Percentiles rank a stretch among this genome's conserved stretches.
phyloP scores from a whole-genome alignment of 176 grass and related monocot genomes.

The Dactylis glomerata region DNA sequence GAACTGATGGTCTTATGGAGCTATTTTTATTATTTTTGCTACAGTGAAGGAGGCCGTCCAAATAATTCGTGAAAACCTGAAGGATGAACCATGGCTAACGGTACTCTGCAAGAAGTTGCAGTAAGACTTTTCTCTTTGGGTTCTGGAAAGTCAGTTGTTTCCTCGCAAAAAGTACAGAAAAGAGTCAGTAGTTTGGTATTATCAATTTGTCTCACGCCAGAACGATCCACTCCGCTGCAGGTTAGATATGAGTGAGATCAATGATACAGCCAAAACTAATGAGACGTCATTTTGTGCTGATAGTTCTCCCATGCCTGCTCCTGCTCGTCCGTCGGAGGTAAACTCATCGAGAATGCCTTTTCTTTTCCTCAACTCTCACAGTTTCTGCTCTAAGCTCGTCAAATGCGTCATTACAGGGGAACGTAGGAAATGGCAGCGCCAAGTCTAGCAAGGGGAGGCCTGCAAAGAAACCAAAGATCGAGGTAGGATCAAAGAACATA shows the following conservation, averaged over 20 bases:
- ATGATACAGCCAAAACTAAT: constrained; percentile 26
- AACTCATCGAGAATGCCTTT: background rate
- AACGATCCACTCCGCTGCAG: constrained; percentile 39
- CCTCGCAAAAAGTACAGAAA: background rate
- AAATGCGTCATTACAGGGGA: constrained; percentile 30
- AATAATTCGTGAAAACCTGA: constrained; percentile 84
- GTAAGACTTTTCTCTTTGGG: constrained; percentile 44
- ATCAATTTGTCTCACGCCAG: background rate
- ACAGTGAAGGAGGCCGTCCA: constrained; percentile 77
- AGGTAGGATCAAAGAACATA: constrained; percentile 80
- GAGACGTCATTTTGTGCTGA: constrained; percentile 40
- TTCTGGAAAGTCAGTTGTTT: background rate
- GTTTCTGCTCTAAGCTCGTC: constrained; percentile 16
- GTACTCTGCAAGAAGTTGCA: constrained; percentile 64
- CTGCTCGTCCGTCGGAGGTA: constrained; percentile 50
- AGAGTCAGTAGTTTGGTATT: background rate
- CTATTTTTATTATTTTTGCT: constrained; percentile 4
- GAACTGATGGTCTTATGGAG: background rate
- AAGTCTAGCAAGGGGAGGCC: constrained; percentile 60
- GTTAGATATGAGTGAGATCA: constrained; percentile 58
- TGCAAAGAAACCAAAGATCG: constrained; percentile 61
- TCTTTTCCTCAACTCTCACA: background rate
- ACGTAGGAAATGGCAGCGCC: constrained; percentile 24
- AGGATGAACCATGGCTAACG: constrained; percentile 73
- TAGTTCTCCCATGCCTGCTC: constrained; percentile 23